Evolutionary conservation across 345 rosid species (phyloP), one percentile per base, ranked within the genome.

Genomic region (Arabidopsis suecica): DNA sequence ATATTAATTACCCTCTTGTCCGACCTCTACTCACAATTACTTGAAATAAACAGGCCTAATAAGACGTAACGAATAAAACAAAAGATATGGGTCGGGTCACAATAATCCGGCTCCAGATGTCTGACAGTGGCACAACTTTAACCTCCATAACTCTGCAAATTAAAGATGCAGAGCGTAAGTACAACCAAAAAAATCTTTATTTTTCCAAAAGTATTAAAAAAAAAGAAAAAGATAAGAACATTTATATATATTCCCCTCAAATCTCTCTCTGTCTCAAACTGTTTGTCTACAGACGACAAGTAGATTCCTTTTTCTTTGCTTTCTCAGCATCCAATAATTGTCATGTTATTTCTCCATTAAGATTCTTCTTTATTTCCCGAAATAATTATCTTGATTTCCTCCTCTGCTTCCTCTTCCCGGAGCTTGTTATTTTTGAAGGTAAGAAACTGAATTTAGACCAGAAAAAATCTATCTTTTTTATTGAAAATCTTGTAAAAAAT

Each of bases 291-390:
- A 56, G 80, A 70, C 47, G 72, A 63, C 76, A 77, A 77, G 61
- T 77, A 63, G 80, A 70, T 77, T 77, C 80, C 68, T 50, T 61
- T 45, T 73, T 34, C 14, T 54, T 65, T 65, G 37, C 61, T 76
- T 61, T 76, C 36, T 18, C 79, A 67, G 68, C 79, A 68, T 68
- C 80, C 76, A 77, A 77, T 77, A 56, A 77, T 77, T 77, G 80
- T 64, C 80, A 28, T 64, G 70, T 77, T 70, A 64, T 70, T 70
- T 77, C 47, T 32, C 71, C 6, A n/a, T n/a, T 14, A 47, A 70
- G 80, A 77, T 77, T 70, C 76, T 77, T 63, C 30, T 69, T 63
- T 76, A 57, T 28, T 47, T 64, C 76, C 67, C 72, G 41, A 64
- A 61, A 64, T 47, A 63, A 47, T 11, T n/a, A 36, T 69, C 80